Base-by-base conservation (phyloP, 257 asterid genomes). In the Linderniella brevidens region DNA sequence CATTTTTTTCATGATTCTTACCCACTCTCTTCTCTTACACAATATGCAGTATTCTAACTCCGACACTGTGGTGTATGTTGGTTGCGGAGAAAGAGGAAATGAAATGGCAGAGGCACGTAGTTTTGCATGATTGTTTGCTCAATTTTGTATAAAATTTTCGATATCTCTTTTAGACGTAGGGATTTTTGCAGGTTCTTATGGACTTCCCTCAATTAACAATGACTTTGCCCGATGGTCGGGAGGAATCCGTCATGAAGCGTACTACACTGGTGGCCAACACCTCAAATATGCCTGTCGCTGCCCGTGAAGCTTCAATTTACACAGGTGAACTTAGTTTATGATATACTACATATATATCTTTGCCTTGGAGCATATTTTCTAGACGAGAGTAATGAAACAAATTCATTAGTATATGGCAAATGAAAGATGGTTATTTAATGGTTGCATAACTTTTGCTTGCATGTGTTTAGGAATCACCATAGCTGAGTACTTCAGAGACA, bases 241-340 rank as follows among this genome's bases (percentile, higher is more conserved):
- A 90, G 76, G 98, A 90, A 66, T 90, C 98, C 38, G 98, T 90
- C 73, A 90, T 90, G 99, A 90, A 90, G 62, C 99, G 99, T 71
- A 90, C 99, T 25, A 90, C 99, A 44, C 94, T 90, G 25, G 99
- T 90, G 44, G 99, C 99, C 17, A 90, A 90, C 71, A 90, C 99
- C 63, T 90, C 99, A 50, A 90, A 90, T 58, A 90, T 90, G 99
- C 99, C 96, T 0, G 99, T 90, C 86, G 99, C 99, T 71, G 99
- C 99, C 61, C 96, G 96, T 59, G 99, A 90, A 74, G 99, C 99
- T 60, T 90, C 99, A 46, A 90, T 90, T 56, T 90, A 90, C 69
- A 88, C 97, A 29, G 97, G 97, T 86, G 50, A 57, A 29, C 47
- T 16, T 13, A 45, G 46, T 20, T 49, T 44, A 59, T 40, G 40